phyloP scores from a whole-genome alignment of 768 basidiomycete species.

The Agrocybe pediades region DNA sequence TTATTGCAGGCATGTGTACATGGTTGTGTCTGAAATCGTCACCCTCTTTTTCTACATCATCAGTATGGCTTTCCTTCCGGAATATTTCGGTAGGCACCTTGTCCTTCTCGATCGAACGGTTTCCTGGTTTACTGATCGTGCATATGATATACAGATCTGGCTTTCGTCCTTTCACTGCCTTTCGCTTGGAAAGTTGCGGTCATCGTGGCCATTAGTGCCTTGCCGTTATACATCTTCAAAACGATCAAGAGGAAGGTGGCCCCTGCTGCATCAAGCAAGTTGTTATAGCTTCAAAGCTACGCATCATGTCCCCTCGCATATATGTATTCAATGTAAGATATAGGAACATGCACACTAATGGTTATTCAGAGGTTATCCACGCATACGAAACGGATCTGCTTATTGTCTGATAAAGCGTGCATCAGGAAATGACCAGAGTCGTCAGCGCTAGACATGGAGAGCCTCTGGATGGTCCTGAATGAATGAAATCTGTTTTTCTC shows the following conservation, averaged over 20 bases:
- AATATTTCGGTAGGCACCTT: conserved; percentile 85
- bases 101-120: neutral
- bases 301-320: neutral
- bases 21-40: conserved; percentile 89
- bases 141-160: conserved; percentile 69
- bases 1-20: conserved; percentile 81
- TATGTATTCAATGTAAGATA: neutral
- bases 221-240: conserved; percentile 92
- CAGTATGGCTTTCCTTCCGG: conserved; percentile 92
- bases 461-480: conserved; percentile 8
- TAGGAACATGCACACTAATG: no score
- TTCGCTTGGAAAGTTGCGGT: conserved; percentile 96
- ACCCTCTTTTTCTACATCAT: conserved; percentile 88
- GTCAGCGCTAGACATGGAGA: no score
- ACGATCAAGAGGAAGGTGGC: conserved; percentile 81
- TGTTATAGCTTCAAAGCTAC: conserved; percentile 48
- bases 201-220: conserved; percentile 91
- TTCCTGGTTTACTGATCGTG: neutral
- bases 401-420: no score
- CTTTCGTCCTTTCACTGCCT: conserved; percentile 84
- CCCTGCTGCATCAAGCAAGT: conserved; percentile 92
- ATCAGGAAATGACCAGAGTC: no score
- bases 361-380: no score
- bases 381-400: no score
- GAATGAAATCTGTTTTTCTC: conserved; percentile 6